Percentiles rank a stretch among this genome's conserved stretches.
Evolutionary conservation across 108 stramenopile genomes (phyloP).

Genomic region (Cylindrotheca fusiformis): DNA sequence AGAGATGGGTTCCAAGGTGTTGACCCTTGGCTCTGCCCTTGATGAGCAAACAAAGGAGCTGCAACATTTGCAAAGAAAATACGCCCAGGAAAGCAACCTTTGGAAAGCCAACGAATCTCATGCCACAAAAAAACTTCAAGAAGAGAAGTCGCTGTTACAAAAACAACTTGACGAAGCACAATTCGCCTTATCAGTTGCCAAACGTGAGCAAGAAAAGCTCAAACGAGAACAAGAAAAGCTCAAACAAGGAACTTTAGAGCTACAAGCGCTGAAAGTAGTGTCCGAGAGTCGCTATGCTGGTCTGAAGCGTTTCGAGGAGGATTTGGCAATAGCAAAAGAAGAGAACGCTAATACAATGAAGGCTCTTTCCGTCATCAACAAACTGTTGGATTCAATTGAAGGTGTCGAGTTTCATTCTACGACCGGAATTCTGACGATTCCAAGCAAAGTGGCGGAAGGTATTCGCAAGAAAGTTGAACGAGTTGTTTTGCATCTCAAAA

Average conservation of each 20-base stretch:
- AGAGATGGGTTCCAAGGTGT: neutral
- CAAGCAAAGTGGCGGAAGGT: constrained; percentile 1
- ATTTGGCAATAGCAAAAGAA: neutral
- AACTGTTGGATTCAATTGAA: neutral
- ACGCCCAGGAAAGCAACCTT: constrained; percentile 7
- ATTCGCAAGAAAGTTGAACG: neutral
- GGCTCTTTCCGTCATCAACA: neutral
- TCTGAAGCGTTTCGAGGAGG: neutral
- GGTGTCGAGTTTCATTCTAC: neutral
- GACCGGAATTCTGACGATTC: neutral
- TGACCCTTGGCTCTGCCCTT: neutral
- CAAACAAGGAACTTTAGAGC: neutral
- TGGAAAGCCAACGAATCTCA: constrained; percentile 16
- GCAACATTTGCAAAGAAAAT: constrained; percentile 16
- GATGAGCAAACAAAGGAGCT: constrained; percentile 27
- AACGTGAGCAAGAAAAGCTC: neutral
- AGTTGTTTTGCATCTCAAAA: no score
- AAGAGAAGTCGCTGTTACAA: constrained; percentile 19
- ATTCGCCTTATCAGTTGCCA: neutral
- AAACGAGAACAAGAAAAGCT: neutral
- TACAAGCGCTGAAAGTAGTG: neutral
- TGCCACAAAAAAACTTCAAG: constrained; percentile 12
- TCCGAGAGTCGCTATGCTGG: neutral
- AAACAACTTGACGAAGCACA: constrained; percentile 16
- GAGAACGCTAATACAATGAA: neutral